Conservation (phyloP, 2,329 filamentous ascomycete genomes). For the Aspergillus sp. region DNA sequence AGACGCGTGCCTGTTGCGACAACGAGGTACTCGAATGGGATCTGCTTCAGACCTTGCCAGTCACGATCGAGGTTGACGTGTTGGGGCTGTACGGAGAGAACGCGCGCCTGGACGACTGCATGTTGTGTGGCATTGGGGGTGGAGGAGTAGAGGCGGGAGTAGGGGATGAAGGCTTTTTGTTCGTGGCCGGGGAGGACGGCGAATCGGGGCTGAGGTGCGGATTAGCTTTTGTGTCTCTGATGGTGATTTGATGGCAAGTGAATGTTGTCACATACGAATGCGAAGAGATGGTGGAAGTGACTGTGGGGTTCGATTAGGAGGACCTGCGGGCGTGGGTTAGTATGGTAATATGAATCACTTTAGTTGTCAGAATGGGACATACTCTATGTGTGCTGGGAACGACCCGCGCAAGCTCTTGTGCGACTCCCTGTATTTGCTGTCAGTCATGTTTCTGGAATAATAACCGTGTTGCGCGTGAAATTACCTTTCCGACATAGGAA, state of each 20-base stretch:
- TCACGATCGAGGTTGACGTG: constrained; percentile 37
- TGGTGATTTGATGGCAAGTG: background rate
- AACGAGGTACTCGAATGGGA: constrained; percentile 38
- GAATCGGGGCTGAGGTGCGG: constrained; percentile 32
- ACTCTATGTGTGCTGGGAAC: constrained; percentile 40
- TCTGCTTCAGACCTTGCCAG: constrained; percentile 35
- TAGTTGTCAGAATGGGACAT: background rate
- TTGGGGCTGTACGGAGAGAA: constrained; percentile 30
- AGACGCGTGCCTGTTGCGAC: constrained; percentile 38
- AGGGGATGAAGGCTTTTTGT: constrained; percentile 41
- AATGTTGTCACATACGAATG: constrained; percentile 29
- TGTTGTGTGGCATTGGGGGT: constrained; percentile 27
- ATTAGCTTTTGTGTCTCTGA: background rate
- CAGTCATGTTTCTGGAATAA: background rate
- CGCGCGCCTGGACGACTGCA: constrained; percentile 35
- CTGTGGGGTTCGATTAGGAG: constrained; percentile 39
- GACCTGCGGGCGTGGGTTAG: constrained; percentile 23
- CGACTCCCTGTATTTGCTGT: constrained; percentile 25
- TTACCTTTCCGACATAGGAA: constrained; percentile 39
- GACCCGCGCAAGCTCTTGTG: constrained; percentile 38
- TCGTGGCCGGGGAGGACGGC: constrained; percentile 38
- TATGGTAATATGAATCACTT: background rate
- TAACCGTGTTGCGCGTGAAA: background rate
- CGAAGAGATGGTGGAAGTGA: constrained; percentile 41
- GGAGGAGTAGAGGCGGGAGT: constrained; percentile 33